Conservation (phyloP, 1,284 basidiomycete species). For the Malassezia furfur region DNA sequence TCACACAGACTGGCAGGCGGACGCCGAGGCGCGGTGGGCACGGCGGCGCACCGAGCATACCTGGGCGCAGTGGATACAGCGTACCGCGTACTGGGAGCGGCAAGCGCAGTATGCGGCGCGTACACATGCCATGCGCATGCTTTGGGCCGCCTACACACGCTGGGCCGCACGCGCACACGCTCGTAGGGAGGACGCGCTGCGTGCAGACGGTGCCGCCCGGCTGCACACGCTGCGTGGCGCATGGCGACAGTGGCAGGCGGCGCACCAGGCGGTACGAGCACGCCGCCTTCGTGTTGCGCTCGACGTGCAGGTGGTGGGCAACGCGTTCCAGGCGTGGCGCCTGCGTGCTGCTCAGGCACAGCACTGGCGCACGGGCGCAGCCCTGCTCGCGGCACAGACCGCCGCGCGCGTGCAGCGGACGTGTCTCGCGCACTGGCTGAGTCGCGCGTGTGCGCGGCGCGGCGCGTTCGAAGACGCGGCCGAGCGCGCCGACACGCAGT, state of each 20-base stretch:
- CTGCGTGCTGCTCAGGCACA: neutral
- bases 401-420: neutral
- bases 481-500: too few relatives aligned
- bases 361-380: neutral
- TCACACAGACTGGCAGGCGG: neutral
- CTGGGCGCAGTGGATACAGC: too few relatives aligned
- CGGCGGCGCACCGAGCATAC: too few relatives aligned
- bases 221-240: neutral
- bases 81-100: too few relatives aligned
- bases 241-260: neutral
- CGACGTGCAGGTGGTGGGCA: neutral
- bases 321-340: constrained; percentile 2
- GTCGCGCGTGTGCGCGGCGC: too few relatives aligned
- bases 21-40: too few relatives aligned
- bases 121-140: neutral
- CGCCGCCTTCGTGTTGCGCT: too few relatives aligned
- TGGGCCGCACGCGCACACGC: neutral
- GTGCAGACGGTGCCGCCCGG: neutral
- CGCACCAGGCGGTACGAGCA: too few relatives aligned
- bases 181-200: neutral
- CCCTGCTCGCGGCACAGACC: neutral
- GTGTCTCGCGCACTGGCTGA: too few relatives aligned
- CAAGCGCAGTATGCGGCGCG: neutral
- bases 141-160: neutral
- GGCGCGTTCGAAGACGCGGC: too few relatives aligned